Base-by-base conservation (phyloP, 129 eudicot genomes). In the Scalesia atractyloides region DNA sequence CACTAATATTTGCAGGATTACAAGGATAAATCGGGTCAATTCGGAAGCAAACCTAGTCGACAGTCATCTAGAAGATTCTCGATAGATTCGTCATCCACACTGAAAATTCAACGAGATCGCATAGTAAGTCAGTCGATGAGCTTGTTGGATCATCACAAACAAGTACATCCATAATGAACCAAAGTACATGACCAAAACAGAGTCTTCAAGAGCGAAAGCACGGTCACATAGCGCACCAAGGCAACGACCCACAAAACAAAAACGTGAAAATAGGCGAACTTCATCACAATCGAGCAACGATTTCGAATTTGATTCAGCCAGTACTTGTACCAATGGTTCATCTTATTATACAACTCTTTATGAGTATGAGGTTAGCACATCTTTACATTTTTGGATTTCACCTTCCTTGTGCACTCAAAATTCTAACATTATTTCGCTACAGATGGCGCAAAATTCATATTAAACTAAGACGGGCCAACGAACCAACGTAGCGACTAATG, bases 171-270 rank as follows among this genome's bases (percentile, higher is more conserved):
- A 79, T 0, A 69, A 61, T 5, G 80, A 34, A 75, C 90, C 86
- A 12, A 86, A 66, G 61, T 89, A 89, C 78, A 86, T 89, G 92
- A 82, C 85, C 50, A 78, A 84, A 11, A 89, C 96, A 33, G 69
- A 78, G 72, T 89, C 96, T 36, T 89, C 92, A 34, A 84, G 69
- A 65, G 96, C 92, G 4, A 89, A 86, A 82, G 68, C 72, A 15
- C 81, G 96, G 78, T 89, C 96, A 58, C 87, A 84, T 0, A 86
- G 92, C 51, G 90, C 78, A 78, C 92, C 96, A 36, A 84, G 80
- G 61, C 89, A 67, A 61, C 82, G 96, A 10, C 96, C 90, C 57
- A 17, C 73, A 9, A 84, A 61, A 59, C 78, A 78, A 52, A 84
- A 70, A 39, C 77, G 64, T 2, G 73, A 53, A 72, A 71, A 71